Conservation (phyloP, 2,329 filamentous ascomycete genomes). For the Thyridium curvatum region DNA sequence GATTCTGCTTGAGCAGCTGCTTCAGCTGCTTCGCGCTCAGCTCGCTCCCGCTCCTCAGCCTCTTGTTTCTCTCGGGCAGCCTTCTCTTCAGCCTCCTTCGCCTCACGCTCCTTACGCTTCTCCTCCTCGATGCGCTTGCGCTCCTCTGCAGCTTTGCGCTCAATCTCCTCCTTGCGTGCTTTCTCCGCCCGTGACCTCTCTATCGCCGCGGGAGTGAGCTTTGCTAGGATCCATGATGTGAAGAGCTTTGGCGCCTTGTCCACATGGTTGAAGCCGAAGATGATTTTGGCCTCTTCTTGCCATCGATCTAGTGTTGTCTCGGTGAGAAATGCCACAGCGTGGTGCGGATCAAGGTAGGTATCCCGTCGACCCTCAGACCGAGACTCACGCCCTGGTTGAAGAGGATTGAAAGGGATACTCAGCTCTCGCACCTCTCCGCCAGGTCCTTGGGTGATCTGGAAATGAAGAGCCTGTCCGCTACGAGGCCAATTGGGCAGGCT, state of each 20-base stretch:
- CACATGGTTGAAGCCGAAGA: slow-evolving; percentile 64
- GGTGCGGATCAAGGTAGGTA: slow-evolving; percentile 54
- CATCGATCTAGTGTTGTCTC: slow-evolving; percentile 71
- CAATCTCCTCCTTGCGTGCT: slow-evolving; percentile 47
- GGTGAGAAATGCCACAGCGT: slow-evolving; percentile 69
- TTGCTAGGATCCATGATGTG: slow-evolving; percentile 57
- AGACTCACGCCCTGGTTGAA: slow-evolving; percentile 27
- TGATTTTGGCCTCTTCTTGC: slow-evolving; percentile 81
- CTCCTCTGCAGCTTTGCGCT: slow-evolving; percentile 45
- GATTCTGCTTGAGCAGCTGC: slow-evolving; percentile 23
- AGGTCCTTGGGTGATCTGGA: slow-evolving; percentile 49
- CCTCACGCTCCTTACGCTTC: slow-evolving; percentile 60
- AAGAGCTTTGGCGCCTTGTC: slow-evolving; percentile 67
- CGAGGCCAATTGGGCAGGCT: slow-evolving; percentile 42
- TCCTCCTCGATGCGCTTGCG: slow-evolving; percentile 57
- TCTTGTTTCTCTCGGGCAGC: slow-evolving; percentile 52
- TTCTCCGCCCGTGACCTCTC: slow-evolving; percentile 70
- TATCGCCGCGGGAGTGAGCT: slow-evolving; percentile 78
- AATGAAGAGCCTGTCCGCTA: slow-evolving; percentile 48
- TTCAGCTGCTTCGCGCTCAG: slow-evolving; percentile 27
- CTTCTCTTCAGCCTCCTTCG: slow-evolving; percentile 65
- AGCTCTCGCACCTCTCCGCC: slow-evolving; percentile 47
- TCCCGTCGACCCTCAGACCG: slow-evolving; percentile 45
- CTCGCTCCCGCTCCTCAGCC: slow-evolving; percentile 13
- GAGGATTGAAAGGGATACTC: slow-evolving; percentile 28